phyloP scores from a whole-genome alignment of 192 early-diverging fungal genomes.

The Rhizoclosmatium globosum region DNA sequence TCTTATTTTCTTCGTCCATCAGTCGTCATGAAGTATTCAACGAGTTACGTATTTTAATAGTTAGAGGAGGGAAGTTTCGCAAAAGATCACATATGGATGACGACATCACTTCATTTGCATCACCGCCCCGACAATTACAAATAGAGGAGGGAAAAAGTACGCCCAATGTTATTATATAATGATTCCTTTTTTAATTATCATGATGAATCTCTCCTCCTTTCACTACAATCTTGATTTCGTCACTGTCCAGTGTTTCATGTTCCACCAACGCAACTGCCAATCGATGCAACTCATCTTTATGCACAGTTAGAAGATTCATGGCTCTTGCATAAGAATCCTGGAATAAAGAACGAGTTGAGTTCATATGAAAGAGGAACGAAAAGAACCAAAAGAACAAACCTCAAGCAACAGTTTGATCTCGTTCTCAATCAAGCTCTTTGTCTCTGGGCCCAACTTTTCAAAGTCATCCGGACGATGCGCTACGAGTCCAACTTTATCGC shows the following conservation, averaged over 20 bases:
- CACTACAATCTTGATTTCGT: conserved; percentile 85
- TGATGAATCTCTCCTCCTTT: conserved; percentile 53
- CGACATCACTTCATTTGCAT: too few relatives aligned
- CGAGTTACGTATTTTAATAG: too few relatives aligned
- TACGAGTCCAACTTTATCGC: conserved; percentile 88
- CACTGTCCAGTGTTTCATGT: conserved; percentile 89
- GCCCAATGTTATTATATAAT: conserved; percentile 3
- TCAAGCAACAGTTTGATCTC: conserved; percentile 84
- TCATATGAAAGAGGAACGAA: conserved; percentile 22
- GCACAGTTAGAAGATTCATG: conserved; percentile 71
- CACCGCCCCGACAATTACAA: too few relatives aligned
- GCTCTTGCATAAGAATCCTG: conserved; percentile 76
- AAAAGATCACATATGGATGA: too few relatives aligned
- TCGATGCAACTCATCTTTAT: conserved; percentile 88
- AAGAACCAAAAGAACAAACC: conserved; percentile 49
- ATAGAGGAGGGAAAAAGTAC: too few relatives aligned
- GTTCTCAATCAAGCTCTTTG: conserved; percentile 83
- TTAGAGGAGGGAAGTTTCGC: too few relatives aligned
- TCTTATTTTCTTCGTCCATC: too few relatives aligned
- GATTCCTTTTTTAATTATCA: not conserved
- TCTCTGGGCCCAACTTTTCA: conserved; percentile 71
- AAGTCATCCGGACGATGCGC: conserved; percentile 81
- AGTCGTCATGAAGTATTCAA: too few relatives aligned
- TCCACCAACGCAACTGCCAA: conserved; percentile 93
- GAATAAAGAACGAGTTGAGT: conserved; percentile 13